phyloP scores from a whole-genome alignment of 1,284 basidiomycete genomes.

The Peniophora sp. region DNA sequence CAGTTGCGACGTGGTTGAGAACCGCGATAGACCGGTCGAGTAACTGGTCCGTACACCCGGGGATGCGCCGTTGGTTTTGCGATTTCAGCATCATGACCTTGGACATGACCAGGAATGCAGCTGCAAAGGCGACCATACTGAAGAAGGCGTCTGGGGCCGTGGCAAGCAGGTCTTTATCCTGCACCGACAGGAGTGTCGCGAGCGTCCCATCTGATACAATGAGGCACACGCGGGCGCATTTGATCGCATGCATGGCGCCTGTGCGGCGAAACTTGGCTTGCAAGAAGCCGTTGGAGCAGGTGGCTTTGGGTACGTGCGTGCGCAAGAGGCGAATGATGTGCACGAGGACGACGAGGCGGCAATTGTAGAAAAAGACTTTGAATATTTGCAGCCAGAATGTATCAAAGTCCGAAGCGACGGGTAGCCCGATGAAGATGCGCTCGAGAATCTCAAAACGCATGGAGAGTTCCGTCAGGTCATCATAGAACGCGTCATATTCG shows the following conservation, averaged over 20 bases:
- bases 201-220: slow-evolving; percentile 30
- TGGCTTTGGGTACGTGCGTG: slow-evolving; percentile 4
- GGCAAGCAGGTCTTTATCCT: slow-evolving; percentile 26
- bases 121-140: slow-evolving; percentile 32
- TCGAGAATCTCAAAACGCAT: slow-evolving; percentile 27
- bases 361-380: slow-evolving; percentile 26
- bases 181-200: slow-evolving; percentile 21
- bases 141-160: slow-evolving; percentile 35
- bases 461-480: slow-evolving; percentile 9
- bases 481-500: slow-evolving; percentile 8
- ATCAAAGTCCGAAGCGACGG: slow-evolving; percentile 32
- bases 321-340: slow-evolving; percentile 30
- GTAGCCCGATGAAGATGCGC: slow-evolving; percentile 27
- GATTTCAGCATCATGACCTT: slow-evolving; percentile 32
- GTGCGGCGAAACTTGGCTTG: slow-evolving; percentile 24
- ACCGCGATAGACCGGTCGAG: slow-evolving; percentile 25
- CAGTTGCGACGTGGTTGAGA: slow-evolving; percentile 24
- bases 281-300: slow-evolving; percentile 13
- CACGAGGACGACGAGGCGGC: slow-evolving; percentile 28
- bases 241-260: slow-evolving; percentile 19
- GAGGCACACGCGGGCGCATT: slow-evolving; percentile 33
- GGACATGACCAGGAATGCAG: slow-evolving; percentile 29
- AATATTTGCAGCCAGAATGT: slow-evolving; percentile 32
- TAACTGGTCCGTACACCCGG: slow-evolving; percentile 29
- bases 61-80: slow-evolving; percentile 20